A percentile compares a stretch with the other conserved stretches of the same genome.
These are phyloP conservation scores for Xylaria sp. DNA, from an alignment of 495 filamentous ascomycete species.

Conservation along the genomic window DNA sequence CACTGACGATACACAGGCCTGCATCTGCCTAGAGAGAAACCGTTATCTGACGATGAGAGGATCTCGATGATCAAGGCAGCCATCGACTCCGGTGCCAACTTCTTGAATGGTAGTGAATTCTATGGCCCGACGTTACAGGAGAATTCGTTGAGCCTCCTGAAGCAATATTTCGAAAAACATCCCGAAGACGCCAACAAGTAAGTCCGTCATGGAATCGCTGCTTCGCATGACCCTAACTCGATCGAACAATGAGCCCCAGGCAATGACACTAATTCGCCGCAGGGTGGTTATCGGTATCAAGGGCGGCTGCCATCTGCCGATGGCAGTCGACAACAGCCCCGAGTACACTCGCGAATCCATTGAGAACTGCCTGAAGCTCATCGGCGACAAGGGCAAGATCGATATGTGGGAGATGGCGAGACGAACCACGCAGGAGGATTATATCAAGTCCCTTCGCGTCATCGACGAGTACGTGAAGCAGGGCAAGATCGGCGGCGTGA, in stretches of 20 bases:
- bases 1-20: conserved; percentile 53
- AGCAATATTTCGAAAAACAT: conserved; percentile 63
- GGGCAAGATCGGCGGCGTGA: conserved; percentile 73
- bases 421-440: conserved; percentile 58
- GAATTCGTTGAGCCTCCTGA: conserved; percentile 64
- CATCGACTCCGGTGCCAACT: conserved; percentile 62
- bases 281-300: conserved; percentile 52
- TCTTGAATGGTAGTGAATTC: conserved; percentile 76
- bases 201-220: conserved; percentile 32
- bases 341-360: conserved; percentile 65
- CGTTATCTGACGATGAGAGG: conserved; percentile 57
- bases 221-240: background rate
- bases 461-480: conserved; percentile 59
- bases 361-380: conserved; percentile 64
- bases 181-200: conserved; percentile 64
- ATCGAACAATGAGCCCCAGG: background rate
- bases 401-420: conserved; percentile 76
- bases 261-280: conserved; percentile 30
- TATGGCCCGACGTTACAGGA: conserved; percentile 66
- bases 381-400: conserved; percentile 70
- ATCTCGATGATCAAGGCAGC: conserved; percentile 67
- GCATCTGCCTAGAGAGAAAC: conserved; percentile 65
- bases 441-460: conserved; percentile 41
- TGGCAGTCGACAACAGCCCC: conserved; percentile 58
- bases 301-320: conserved; percentile 50